Base-by-base conservation (phyloP, 139 green algal species). In the Raphidocelis subcapitata region DNA sequence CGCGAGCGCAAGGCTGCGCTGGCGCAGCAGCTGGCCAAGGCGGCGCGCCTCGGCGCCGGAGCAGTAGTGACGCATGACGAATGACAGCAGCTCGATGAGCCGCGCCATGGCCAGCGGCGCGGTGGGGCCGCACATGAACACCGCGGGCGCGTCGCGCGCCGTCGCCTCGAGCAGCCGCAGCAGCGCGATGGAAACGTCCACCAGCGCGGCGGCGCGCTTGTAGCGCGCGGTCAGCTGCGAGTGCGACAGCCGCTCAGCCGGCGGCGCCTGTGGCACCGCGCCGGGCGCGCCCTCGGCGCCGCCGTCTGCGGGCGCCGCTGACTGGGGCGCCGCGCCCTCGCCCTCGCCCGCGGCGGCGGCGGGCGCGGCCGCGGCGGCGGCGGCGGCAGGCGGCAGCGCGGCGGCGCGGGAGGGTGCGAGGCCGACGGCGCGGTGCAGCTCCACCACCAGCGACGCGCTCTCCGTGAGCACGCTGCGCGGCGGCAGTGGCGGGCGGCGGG, bases 51-150 rank as follows among this genome's bases (percentile, higher is more conserved):
- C 84, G 23, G 78, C 62, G 57, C 86, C 86, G 21, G 63, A 65
- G 5, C 85, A 84, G 46, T 89, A 80, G 74, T 97, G 91, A 2
- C 77, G 81, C 36, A 97, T 78, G 31, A 93, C 82, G 68, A 97
- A 97, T 33, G 75, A 69, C 31, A 95, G 21, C 31, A 93, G 72
- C 85, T 97, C 92, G 28, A 83, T 73, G 63, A 97, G 81, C 26
- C 91, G 82, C 24, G 31, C 47, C 41, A 49, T 49, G 12, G 41
- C 41, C 41, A 49, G 41, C 41, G 41, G 8, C 41, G 41, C 41
- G 8, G 41, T 49, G 41, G 8, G 8, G 8, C 41, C 41, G 41
- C 41, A 49, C 12, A 49, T 20, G 41, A 49, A 49, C 8, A 49
- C 41, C 41, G 32, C 5, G 31, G 55, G 26, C 14, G 41, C 21